Evolutionary conservation across 257 asterid genomes (phyloP).

Genomic region (Sherardia arvensis): DNA sequence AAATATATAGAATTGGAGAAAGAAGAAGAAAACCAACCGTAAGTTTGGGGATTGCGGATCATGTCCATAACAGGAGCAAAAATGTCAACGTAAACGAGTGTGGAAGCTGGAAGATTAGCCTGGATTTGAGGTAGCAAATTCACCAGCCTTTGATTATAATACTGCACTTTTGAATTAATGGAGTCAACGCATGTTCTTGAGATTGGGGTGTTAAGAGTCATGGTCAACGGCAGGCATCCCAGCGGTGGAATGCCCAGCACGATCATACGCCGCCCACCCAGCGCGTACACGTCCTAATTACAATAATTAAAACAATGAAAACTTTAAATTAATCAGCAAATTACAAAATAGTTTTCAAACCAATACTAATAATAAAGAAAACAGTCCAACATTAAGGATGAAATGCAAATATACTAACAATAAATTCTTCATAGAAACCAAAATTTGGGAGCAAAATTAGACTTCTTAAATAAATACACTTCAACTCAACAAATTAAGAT

Average conservation of each 20-base stretch:
- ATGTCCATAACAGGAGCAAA: slow-evolving; percentile 40
- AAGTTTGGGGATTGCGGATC: slow-evolving; percentile 41
- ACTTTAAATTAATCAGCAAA: too few relatives aligned
- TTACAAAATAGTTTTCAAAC: too few relatives aligned
- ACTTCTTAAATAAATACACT: too few relatives aligned
- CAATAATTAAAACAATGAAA: not conserved
- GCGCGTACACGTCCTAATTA: not conserved
- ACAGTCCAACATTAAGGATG: too few relatives aligned
- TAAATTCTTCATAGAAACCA: too few relatives aligned
- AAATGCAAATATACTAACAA: too few relatives aligned
- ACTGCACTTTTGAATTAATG: slow-evolving; percentile 35
- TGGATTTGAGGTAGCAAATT: slow-evolving; percentile 32
- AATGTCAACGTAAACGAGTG: slow-evolving; percentile 36
- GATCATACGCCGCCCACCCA: not conserved
- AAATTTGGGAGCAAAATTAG: too few relatives aligned
- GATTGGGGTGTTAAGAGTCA: not conserved
- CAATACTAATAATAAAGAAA: too few relatives aligned
- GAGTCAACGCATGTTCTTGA: slow-evolving; percentile 24
- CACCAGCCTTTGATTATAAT: slow-evolving; percentile 39
- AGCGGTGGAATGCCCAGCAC: not conserved
- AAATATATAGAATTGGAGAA: too few relatives aligned
- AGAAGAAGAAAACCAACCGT: slow-evolving; percentile 28
- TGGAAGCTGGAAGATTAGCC: slow-evolving; percentile 31
- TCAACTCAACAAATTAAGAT: too few relatives aligned
- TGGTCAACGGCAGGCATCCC: not conserved